Conservation (phyloP, 192 early-diverging fungal species). For the Gorgonomyces haynaldii region DNA sequence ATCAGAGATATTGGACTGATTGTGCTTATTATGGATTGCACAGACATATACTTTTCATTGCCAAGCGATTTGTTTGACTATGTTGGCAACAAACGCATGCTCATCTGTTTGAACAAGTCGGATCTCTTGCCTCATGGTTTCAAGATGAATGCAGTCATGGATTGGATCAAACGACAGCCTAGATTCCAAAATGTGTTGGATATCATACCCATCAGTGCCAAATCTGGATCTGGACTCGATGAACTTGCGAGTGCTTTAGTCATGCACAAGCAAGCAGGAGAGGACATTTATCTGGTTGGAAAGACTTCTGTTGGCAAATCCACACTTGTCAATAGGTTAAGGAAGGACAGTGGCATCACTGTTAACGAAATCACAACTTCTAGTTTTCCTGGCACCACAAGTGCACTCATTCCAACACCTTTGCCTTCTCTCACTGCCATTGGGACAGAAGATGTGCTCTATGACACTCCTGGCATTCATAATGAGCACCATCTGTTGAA, state of each 20-base stretch:
- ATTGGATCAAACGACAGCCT: neutral
- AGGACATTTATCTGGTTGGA: conserved; percentile 3
- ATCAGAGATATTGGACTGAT: neutral
- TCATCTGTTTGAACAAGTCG: conserved; percentile 1
- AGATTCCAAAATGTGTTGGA: neutral
- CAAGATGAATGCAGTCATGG: neutral
- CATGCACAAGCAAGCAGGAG: neutral
- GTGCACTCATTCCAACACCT: too few relatives aligned
- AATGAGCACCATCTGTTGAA: neutral
- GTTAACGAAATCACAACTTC: too few relatives aligned
- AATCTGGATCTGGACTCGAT: neutral
- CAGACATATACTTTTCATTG: neutral
- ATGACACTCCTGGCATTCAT: neutral
- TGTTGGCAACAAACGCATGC: neutral
- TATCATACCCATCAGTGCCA: neutral
- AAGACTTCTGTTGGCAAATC: conserved; percentile 3
- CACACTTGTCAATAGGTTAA: conserved; percentile 2
- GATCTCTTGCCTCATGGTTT: conserved; percentile 3
- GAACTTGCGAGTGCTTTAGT: neutral
- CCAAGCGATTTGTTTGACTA: neutral
- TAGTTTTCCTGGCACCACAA: too few relatives aligned
- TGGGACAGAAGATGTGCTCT: neutral
- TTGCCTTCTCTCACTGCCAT: too few relatives aligned
- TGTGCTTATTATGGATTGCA: neutral
- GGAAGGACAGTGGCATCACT: neutral